phyloP scores from a whole-genome alignment of 1,139 yeast genomes.

The Saccharomyces hybrid region DNA sequence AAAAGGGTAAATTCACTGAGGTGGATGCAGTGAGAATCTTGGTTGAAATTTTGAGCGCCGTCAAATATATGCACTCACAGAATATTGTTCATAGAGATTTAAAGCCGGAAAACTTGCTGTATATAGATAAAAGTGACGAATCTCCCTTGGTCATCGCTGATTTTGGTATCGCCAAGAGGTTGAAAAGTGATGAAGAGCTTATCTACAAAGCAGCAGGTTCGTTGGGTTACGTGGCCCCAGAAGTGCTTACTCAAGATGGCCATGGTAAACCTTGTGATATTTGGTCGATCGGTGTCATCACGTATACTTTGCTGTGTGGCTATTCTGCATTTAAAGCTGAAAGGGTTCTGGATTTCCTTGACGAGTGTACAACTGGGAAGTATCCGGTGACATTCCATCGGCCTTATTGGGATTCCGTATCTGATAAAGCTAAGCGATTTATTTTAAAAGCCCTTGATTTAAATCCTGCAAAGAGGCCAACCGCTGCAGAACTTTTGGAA shows the following conservation, averaged over 20 bases:
- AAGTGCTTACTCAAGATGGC: constrained; percentile 66
- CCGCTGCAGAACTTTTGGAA: constrained; percentile 52
- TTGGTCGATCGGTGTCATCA: constrained; percentile 88
- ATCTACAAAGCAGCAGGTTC: constrained; percentile 80
- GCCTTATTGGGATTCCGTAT: constrained; percentile 77
- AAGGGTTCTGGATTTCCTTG: constrained; percentile 68
- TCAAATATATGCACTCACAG: constrained; percentile 60
- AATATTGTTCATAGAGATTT: constrained; percentile 86
- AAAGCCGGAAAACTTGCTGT: constrained; percentile 83
- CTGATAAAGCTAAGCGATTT: constrained; percentile 67
- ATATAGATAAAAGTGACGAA: constrained; percentile 39
- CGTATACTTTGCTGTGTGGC: constrained; percentile 86
- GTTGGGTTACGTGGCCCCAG: constrained; percentile 93
- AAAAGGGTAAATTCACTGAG: constrained; percentile 75
- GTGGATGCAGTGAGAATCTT: constrained; percentile 70
- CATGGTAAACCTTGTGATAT: constrained; percentile 91
- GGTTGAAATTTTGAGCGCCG: constrained; percentile 64
- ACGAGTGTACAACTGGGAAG: constrained; percentile 65
- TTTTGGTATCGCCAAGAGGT: constrained; percentile 81
- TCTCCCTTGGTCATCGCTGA: constrained; percentile 80
- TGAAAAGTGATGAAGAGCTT: constrained; percentile 51
- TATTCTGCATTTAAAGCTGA: constrained; percentile 89
- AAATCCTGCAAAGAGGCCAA: constrained; percentile 59
- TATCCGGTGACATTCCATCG: constrained; percentile 69
- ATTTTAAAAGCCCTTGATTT: constrained; percentile 58